Evolutionary conservation across 1,284 basidiomycete species (phyloP), one percentile per base, ranked within the genome.

Genomic region (Moniliella sp.): DNA sequence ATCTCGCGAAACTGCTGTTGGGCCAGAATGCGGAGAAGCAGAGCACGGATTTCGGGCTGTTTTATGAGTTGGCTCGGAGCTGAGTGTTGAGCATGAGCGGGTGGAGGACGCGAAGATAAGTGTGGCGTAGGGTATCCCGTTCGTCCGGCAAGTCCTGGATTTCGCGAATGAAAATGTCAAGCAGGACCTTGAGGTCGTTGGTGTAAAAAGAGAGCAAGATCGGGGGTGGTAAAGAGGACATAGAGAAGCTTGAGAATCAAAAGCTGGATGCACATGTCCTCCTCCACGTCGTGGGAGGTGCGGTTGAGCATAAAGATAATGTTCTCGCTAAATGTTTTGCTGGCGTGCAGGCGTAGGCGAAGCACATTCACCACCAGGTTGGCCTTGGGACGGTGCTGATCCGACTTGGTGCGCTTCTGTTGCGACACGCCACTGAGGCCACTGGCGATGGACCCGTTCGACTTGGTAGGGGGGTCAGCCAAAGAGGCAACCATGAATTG

Each of bases 231-330:
- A 62, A 94, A 97, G 4, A 99, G 68, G 1, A 93, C 70, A 57
- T 91, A 97, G 2, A 99, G 69, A 29, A 94, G 71, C 63, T 99
- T 99, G 48, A 99, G 68, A 32, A 94, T 76, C 27, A 97, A 69
- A 8, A 97, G 65, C 50, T 93, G 84, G 74, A 91, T 81, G 64
- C 83, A 93, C 13, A 83, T 64, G 46, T 86, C 88, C 50, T 94
- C 86, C 2, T 78, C 41, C 19, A 47, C 44, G 3, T 39, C 36
- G 28, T 45, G 45, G 10, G 45, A 46, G 0, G 84, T 79, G 37
- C 88, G 74, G 54, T 99, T 97, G 26, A 99, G 67, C 77, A 97
- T n/a, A n/a, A 93, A 99, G 42, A 97, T 93, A 67, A 97, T 72
- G 53, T 94, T 97, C 64, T 88, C 84, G 10, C 84, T 84, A 61